Conservation (phyloP, 331 rosid species). For the Acacia pycnantha region DNA sequence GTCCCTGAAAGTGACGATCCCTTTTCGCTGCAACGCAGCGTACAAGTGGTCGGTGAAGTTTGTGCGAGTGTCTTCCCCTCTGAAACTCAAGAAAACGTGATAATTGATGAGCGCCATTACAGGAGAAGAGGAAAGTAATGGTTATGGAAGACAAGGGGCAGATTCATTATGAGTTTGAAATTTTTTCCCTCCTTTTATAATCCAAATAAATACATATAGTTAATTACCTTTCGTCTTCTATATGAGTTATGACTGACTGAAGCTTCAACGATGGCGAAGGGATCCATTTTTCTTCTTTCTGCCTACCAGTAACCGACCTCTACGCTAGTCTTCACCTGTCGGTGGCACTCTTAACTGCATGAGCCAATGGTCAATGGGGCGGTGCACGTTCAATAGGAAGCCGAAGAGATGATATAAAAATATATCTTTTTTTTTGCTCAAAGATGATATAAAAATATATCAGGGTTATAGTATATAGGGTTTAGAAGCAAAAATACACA, state of each 20-base stretch:
- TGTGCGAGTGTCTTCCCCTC: not conserved
- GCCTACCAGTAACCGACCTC: not conserved
- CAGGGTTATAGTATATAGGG: too few species aligned
- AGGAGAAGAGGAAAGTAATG: not conserved
- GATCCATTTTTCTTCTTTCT: not conserved
- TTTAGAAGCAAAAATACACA: too few species aligned
- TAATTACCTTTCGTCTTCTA: not conserved
- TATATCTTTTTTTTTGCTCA: too few species aligned
- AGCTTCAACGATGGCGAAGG: not conserved
- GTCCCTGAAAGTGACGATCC: not conserved
- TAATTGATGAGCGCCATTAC: not conserved
- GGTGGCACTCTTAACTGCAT: not conserved
- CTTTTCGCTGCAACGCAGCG: not conserved
- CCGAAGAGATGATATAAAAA: too few species aligned
- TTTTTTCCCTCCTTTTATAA: not conserved
- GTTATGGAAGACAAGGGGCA: not conserved
- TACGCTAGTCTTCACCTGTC: not conserved
- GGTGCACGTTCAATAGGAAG: not conserved
- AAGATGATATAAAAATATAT: too few species aligned
- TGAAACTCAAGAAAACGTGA: conserved; percentile 8
- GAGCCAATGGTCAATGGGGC: not conserved
- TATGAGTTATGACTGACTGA: not conserved
- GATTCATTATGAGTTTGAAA: not conserved
- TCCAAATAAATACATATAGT: not conserved
- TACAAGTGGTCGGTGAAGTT: not conserved